Percentiles rank a stretch among this genome's conserved stretches.
Evolutionary conservation across 2,329 filamentous ascomycete species (phyloP).

Genomic region (Colletotrichum sp.): DNA sequence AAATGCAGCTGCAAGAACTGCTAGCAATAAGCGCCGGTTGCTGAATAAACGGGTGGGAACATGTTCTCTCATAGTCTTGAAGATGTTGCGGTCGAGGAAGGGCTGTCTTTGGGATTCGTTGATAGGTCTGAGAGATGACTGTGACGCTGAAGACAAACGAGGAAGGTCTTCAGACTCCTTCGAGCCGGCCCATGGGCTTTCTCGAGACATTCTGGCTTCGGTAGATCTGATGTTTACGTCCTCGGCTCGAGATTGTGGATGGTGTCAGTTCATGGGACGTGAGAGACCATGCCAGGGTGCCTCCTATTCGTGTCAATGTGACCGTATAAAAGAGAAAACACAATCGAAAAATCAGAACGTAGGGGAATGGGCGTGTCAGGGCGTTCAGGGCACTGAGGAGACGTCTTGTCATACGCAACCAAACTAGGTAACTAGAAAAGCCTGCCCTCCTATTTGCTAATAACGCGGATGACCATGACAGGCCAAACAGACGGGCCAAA

Average conservation of each 20-base stretch:
- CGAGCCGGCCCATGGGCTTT: not conserved
- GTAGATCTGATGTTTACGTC: not conserved
- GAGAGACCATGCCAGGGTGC: not conserved
- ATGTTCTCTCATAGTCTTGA: not conserved
- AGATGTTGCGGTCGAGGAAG: not conserved
- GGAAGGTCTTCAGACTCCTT: not conserved
- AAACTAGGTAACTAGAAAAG: not conserved
- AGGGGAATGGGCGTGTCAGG: not conserved
- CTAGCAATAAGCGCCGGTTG: not conserved
- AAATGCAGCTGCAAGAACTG: not conserved
- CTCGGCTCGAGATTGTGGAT: not conserved
- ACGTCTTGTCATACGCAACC: not conserved
- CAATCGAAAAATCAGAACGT: not conserved
- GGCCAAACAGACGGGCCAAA: not conserved
- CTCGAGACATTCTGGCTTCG: not conserved
- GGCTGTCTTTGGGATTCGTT: not conserved
- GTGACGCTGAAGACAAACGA: not conserved
- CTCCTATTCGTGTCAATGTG: not conserved
- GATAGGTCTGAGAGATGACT: not conserved
- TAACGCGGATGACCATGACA: not conserved
- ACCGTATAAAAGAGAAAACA: not conserved
- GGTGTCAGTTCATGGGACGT: not conserved
- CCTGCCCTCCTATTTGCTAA: not conserved
- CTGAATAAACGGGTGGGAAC: not conserved
- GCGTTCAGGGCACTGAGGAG: not conserved